These are phyloP conservation scores for Boletus sensibilis DNA, from an alignment of 768 basidiomycete genomes.

Conservation along the genomic window DNA sequence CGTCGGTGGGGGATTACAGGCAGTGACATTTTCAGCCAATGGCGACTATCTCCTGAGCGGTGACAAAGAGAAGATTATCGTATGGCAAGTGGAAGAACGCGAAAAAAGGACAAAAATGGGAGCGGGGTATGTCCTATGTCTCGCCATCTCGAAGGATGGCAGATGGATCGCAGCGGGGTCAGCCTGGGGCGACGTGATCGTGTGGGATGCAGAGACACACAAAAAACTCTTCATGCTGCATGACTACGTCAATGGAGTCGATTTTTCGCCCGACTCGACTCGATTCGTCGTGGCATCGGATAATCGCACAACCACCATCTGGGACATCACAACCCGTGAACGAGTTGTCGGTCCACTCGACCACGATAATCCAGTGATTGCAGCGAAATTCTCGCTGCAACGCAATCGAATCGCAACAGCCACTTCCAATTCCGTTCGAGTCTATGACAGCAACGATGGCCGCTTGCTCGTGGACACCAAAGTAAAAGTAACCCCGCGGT, in stretches of 20 bases:
- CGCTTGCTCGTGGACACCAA: no score
- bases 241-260: neutral
- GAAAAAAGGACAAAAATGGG: neutral
- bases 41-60: neutral
- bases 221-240: neutral
- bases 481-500: neutral
- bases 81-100: neutral
- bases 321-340: neutral
- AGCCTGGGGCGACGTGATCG: neutral
- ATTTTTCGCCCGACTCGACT: constrained; percentile 1
- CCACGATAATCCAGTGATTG: neutral
- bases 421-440: neutral
- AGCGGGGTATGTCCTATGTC: neutral
- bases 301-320: neutral
- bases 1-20: neutral
- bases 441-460: no score
- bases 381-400: neutral
- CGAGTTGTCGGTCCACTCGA: neutral
- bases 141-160: neutral
- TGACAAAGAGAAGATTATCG: neutral
- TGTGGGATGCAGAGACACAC: neutral
- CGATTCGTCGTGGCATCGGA: neutral
- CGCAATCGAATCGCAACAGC: neutral
- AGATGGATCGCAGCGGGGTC: neutral
- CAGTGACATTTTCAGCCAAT: neutral